Percentiles rank a stretch among this genome's conserved stretches.
Conservation (phyloP, 1,139 yeast genomes). For the Ogataea hybrid region DNA sequence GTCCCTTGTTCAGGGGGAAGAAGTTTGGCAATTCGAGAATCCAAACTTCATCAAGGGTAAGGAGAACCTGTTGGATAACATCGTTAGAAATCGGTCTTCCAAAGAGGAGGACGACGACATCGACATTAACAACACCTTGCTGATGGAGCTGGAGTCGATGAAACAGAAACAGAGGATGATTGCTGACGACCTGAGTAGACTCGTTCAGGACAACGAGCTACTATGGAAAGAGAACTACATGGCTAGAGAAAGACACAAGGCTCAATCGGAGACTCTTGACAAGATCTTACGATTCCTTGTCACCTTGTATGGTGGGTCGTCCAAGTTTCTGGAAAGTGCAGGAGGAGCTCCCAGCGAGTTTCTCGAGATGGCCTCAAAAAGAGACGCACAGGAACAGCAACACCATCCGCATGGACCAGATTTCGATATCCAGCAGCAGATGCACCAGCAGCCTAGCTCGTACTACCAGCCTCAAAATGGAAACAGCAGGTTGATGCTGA, state of each 20-base stretch:
- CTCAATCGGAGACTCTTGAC: constrained; percentile 85
- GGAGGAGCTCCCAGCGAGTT: constrained; percentile 14
- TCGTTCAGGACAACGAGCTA: constrained; percentile 83
- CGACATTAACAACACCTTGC: constrained; percentile 54
- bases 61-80: constrained; percentile 63
- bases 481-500: constrained; percentile 27
- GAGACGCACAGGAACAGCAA: constrained; percentile 11
- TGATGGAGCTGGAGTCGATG: constrained; percentile 73
- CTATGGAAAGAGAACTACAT: constrained; percentile 87
- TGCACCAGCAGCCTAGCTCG: constrained; percentile 6
- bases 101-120: constrained; percentile 45
- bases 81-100: constrained; percentile 47
- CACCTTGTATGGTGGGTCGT: constrained; percentile 67
- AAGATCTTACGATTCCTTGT: constrained; percentile 86
- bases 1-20: constrained; percentile 55
- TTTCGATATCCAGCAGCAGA: constrained; percentile 7
- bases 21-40: constrained; percentile 77
- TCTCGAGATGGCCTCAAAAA: constrained; percentile 16
- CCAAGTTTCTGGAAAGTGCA: constrained; percentile 39
- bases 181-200: constrained; percentile 77
- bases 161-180: constrained; percentile 78
- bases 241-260: constrained; percentile 79
- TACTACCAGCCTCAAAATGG: constrained; percentile 10
- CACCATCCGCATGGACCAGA: constrained; percentile 14
- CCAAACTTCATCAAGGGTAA: constrained; percentile 60